Evolutionary conservation across 1,284 basidiomycete species (phyloP).

Genomic region (Clitocybe nebularis): DNA sequence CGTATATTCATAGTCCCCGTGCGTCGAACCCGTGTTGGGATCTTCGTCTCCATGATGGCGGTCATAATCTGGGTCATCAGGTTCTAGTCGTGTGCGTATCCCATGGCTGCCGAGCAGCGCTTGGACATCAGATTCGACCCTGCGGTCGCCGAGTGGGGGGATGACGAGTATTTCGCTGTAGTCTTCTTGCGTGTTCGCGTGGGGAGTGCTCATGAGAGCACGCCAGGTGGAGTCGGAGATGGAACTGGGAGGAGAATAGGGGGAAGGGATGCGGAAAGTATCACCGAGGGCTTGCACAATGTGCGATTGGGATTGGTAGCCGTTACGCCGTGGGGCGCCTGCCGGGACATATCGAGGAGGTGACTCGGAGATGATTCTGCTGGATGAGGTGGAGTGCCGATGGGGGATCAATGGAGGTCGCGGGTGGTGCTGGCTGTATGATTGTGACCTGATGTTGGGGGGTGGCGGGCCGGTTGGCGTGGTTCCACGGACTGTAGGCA

Average conservation of each 20-base stretch:
- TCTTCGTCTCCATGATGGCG: conserved; percentile 19
- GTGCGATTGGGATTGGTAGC: conserved; percentile 9
- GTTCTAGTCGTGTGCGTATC: conserved; percentile 27
- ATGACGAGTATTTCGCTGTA: conserved; percentile 47
- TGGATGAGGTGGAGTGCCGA: conserved; percentile 7
- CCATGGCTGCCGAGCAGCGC: conserved; percentile 49
- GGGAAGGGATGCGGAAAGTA: conserved; percentile 45
- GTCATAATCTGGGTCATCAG: conserved; percentile 11
- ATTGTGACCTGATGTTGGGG: conserved; percentile 5
- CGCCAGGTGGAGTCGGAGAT: conserved; percentile 39
- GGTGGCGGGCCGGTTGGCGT: conserved; percentile 16
- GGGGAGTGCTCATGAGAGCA: conserved; percentile 22
- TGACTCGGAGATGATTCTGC: conserved; percentile 9
- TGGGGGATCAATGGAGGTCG: conserved; percentile 9
- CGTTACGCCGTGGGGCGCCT: conserved; percentile 1
- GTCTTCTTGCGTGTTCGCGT: conserved; percentile 23
- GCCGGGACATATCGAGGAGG: conserved; percentile 11
- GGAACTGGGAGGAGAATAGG: conserved; percentile 33
- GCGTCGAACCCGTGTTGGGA: conserved; percentile 28
- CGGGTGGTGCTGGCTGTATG: conserved; percentile 6
- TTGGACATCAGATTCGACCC: conserved; percentile 58
- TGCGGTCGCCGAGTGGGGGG: conserved; percentile 52
- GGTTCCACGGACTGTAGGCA: conserved; percentile 38
- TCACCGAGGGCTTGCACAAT: conserved; percentile 52
- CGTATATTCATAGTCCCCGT: conserved; percentile 28